These are phyloP conservation scores for Shiraia sp. DNA, from an alignment of 2,329 filamentous ascomycete species.

Conservation along the genomic window DNA sequence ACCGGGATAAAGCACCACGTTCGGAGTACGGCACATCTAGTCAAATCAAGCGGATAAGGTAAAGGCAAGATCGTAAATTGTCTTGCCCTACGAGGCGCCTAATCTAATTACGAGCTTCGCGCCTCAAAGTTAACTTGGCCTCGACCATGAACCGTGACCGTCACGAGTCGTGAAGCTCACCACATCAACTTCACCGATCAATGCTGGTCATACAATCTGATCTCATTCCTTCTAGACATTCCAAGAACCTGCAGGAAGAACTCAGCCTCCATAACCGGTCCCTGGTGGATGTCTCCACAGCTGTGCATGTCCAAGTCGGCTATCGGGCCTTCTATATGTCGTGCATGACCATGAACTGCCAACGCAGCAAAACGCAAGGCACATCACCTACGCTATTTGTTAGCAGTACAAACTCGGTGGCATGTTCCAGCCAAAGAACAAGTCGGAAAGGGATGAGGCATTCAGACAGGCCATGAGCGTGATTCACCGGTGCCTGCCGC, in stretches of 20 bases:
- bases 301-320: background rate
- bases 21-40: conserved; percentile 11
- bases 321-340: conserved; percentile 11
- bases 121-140: conserved; percentile 1
- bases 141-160: background rate
- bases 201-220: conserved; percentile 21
- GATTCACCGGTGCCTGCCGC: conserved; percentile 3
- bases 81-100: conserved; percentile 13
- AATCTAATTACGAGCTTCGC: conserved; percentile 12
- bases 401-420: background rate
- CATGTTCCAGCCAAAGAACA: background rate
- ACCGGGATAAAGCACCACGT: conserved; percentile 10
- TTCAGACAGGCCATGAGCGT: background rate
- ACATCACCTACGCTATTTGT: conserved; percentile 2
- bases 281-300: conserved; percentile 1
- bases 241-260: conserved; percentile 1
- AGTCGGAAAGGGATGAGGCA: background rate
- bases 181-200: conserved; percentile 18
- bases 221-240: conserved; percentile 10
- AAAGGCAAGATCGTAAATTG: background rate
- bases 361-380: conserved; percentile 11
- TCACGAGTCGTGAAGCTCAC: conserved; percentile 11
- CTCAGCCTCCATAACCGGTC: conserved; percentile 6
- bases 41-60: conserved; percentile 13
- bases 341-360: conserved; percentile 4